Evolutionary conservation across 202 grass and related monocot species (phyloP), one percentile per base, ranked within the genome.

Genomic region (Digitaria exilis): DNA sequence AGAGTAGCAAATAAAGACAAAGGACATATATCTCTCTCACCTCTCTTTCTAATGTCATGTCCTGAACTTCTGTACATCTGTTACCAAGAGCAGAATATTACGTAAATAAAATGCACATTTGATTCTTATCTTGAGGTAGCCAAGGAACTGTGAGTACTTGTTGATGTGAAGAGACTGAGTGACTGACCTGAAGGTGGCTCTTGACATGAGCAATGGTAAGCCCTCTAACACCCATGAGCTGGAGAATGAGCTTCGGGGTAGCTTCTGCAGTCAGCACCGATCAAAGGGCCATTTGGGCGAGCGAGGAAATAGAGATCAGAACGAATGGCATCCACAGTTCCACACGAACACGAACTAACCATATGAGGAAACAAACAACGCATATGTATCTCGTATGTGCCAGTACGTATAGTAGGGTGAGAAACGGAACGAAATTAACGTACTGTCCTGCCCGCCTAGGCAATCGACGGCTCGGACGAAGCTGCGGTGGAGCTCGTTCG

Each of bases 391-490:
- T n/a, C n/a, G 37, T 39, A 39, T 39, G 2, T 30, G 25, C 28
- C 12, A 43, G 6, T 1, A 13, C 1, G n/a, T n/a, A n/a, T 6
- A 39, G 37, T 39, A 39, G 37, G 4, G 37, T 2, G 44, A 50
- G 15, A 50, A 50, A 14, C 2, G 4, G 2, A 25, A 39, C 9
- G 3, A 67, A 73, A n/a, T n/a, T n/a, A n/a, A 71, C 89, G 12
- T 96, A 99, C 93, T 94, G 43, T 96, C 77, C 12, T 81, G 96
- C 19, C 96, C 87, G 39, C 96, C 96, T 10, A 99, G 93, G 88
- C 74, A 79, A 34, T 82, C 89, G 30, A 99, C 83, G 78, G 96
- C 96, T 37, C 89, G 76, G 51, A 94, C 52, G 70, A 99, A 99
- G 89, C 84, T 86, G 59, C 37, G 84, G 75, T 99, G 93, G 77